Evolutionary conservation across 345 rosid species (phyloP), one percentile per base, ranked within the genome.

Genomic region (Cardamine resedifolia): DNA sequence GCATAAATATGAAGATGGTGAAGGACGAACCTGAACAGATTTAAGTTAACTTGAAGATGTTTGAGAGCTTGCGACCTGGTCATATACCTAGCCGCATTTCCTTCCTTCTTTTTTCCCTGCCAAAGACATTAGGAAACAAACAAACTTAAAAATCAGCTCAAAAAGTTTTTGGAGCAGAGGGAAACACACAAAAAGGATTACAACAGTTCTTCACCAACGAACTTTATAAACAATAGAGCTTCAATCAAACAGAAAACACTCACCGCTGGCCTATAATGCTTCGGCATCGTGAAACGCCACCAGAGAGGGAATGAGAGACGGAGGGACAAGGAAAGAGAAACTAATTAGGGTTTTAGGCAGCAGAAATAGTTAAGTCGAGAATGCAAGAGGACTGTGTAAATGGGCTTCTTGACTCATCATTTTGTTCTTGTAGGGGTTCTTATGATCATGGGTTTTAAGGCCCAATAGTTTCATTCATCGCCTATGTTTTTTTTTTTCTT

Each of bases 101-200:
- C 99, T 82, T 92, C 98, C 85, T 84, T 95, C 78, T 87, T 95
- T 87, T 95, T 95, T 10, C 99, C 99, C 99, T 95, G 81, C 1
- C 68, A 72, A 64, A 15, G 19, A 31, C 39, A 30, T 55, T 7
- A 5, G 53, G 0, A 1, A 63, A 58, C 49, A 58, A 4, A 6
- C 14, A 36, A 0, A 23, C 7, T 73, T n/a, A 63, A 53, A 7
- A 7, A 5, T 16, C 5, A 59, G 38, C 10, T 15, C 14, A 23
- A 6, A 6, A 26, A 58, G 9, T 11, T 7, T 19, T 12, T 26
- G 41, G 39, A 38, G n/a, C 3, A 49, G 14, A 38, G 39, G 8
- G 28, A 43, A 72, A 43, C 2, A 8, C 12, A 6, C n/a, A 28
- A 60, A 33, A 9, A 4, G 3, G 59, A 47, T 24, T 20, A 27